Percentiles rank a stretch among this genome's conserved stretches.
Conservation (phyloP, 2,329 filamentous ascomycete genomes). For the Fusarium verrucosum region DNA sequence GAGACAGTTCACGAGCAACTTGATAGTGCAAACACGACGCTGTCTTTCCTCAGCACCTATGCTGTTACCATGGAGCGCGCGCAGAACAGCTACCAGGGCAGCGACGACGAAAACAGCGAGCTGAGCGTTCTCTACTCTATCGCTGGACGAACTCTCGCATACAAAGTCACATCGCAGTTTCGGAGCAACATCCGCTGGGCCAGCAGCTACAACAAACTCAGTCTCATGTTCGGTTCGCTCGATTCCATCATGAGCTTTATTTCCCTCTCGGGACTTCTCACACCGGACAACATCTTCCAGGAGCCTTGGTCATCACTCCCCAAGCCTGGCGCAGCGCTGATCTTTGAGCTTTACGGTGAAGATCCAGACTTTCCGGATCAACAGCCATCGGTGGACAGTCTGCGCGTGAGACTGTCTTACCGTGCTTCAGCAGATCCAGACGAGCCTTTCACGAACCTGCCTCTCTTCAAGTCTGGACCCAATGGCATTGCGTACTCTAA, state of each 20-base stretch:
- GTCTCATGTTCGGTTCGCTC: constrained; percentile 63
- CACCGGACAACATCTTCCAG: constrained; percentile 60
- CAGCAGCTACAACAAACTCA: constrained; percentile 58
- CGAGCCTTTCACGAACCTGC: constrained; percentile 49
- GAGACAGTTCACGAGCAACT: constrained; percentile 54
- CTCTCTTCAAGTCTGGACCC: constrained; percentile 53
- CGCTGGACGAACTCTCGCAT: constrained; percentile 62
- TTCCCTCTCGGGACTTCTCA: constrained; percentile 58
- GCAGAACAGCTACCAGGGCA: constrained; percentile 65
- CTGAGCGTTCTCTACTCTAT: constrained; percentile 56
- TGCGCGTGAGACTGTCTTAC: constrained; percentile 67
- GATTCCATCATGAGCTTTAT: constrained; percentile 67
- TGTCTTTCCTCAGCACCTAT: constrained; percentile 65
- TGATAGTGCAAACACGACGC: constrained; percentile 41
- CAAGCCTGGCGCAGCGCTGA: constrained; percentile 77
- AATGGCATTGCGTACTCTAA: constrained; percentile 51
- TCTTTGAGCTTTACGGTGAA: constrained; percentile 70
- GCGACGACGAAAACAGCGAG: constrained; percentile 48
- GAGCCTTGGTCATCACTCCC: constrained; percentile 56
- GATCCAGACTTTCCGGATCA: constrained; percentile 31
- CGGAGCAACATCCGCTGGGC: constrained; percentile 52
- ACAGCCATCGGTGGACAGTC: constrained; percentile 48
- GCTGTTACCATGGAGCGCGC: constrained; percentile 74
- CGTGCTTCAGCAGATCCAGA: constrained; percentile 56
- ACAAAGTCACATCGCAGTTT: constrained; percentile 56